Conservation (phyloP, 352 stramenopile species). For the Phytopythium litorale region DNA sequence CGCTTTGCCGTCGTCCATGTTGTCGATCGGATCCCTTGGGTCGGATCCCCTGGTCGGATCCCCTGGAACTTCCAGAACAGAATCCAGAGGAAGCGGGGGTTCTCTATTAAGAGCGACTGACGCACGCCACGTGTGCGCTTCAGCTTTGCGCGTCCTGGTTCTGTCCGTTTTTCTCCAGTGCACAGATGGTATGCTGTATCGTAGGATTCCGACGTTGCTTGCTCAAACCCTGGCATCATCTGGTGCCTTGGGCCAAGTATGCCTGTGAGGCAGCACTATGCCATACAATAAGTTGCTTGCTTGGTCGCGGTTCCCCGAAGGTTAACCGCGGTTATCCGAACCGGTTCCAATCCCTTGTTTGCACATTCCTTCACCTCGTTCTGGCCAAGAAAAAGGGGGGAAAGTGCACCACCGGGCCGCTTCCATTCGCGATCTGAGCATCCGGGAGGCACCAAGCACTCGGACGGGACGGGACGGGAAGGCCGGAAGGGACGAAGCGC, state of each 20-base stretch:
- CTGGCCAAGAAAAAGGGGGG: no score
- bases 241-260: neutral
- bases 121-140: neutral
- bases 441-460: neutral
- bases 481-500: no score
- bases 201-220: constrained; percentile 2
- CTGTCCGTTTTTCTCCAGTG: neutral
- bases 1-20: no score
- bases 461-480: no score
- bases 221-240: neutral
- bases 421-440: neutral
- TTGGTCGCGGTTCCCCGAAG: neutral
- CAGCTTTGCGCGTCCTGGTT: neutral
- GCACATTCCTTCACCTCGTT: neutral
- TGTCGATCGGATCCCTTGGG: no score
- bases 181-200: neutral
- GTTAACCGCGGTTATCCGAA: neutral
- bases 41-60: no score
- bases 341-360: constrained; percentile 4
- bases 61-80: no score
- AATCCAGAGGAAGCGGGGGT: neutral
- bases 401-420: neutral
- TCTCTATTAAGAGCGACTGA: neutral
- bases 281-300: neutral
- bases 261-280: neutral